A percentile compares a stretch with the other conserved stretches of the same genome.
Evolutionary conservation across 805 yeast species (phyloP).

Genomic region (Starmerella ratchasimensis): DNA sequence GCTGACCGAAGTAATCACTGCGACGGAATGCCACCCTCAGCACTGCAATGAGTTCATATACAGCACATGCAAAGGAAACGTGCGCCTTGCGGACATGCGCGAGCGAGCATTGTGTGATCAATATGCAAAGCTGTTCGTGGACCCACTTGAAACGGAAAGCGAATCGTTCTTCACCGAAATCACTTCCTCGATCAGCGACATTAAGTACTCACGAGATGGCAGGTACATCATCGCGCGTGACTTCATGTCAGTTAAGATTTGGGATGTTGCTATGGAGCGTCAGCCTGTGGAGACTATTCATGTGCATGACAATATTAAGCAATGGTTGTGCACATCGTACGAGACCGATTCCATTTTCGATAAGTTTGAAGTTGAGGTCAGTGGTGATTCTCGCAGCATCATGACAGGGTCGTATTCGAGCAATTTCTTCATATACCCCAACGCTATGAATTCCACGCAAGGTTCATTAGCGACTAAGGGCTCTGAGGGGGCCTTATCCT

Average conservation of each 20-base stretch:
- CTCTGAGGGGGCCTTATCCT: no score
- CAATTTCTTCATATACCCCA: constrained; percentile 92
- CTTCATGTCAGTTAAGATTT: constrained; percentile 90
- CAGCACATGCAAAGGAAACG: constrained; percentile 88
- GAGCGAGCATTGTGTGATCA: constrained; percentile 85
- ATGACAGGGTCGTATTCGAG: constrained; percentile 97
- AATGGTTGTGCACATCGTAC: constrained; percentile 88
- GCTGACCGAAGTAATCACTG: constrained; percentile 90
- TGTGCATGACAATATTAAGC: constrained; percentile 89
- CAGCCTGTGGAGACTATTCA: constrained; percentile 89
- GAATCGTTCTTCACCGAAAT: constrained; percentile 96
- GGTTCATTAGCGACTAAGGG: no score
- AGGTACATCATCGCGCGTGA: constrained; percentile 93
- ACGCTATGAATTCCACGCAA: no score
- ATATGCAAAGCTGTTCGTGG: constrained; percentile 73
- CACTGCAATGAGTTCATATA: constrained; percentile 91
- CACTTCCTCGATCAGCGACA: constrained; percentile 86
- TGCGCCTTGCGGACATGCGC: constrained; percentile 93
- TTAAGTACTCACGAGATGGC: constrained; percentile 82
- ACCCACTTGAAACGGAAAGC: constrained; percentile 78
- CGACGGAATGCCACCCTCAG: constrained; percentile 89
- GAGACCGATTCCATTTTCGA: constrained; percentile 98
- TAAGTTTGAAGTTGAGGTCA: constrained; percentile 90
- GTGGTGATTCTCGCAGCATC: constrained; percentile 81
- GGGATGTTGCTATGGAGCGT: constrained; percentile 97